A percentile compares a stretch with the other conserved stretches of the same genome.
phyloP scores from a whole-genome alignment of 768 basidiomycete genomes.

The Saitozyma podzolica region DNA sequence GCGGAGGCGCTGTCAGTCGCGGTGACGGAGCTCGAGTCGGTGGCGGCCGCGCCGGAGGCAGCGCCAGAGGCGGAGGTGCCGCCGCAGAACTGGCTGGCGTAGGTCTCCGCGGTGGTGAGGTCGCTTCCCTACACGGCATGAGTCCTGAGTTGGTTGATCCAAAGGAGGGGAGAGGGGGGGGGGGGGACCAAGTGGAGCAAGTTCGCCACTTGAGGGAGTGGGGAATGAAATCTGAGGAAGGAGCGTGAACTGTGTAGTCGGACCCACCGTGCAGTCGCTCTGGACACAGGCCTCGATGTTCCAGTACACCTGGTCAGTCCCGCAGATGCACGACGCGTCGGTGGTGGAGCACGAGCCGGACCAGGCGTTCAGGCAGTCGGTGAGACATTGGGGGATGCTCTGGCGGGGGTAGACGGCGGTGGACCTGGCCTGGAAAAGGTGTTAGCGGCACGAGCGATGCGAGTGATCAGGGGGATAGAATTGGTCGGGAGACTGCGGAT shows the following conservation, averaged over 20 bases:
- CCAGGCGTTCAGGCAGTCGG: background rate
- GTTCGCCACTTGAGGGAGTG: too few relatives aligned
- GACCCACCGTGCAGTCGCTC: background rate
- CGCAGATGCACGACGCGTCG: constrained; percentile 1
- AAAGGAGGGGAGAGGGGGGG: background rate
- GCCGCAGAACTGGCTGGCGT: background rate
- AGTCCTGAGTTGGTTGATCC: background rate
- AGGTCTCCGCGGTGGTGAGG: background rate
- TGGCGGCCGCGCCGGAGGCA: background rate
- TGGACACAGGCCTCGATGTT: background rate
- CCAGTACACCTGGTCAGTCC: background rate
- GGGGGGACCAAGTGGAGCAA: background rate
- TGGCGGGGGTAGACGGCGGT: background rate
- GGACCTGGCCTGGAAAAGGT: background rate
- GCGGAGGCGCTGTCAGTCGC: background rate
- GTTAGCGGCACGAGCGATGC: background rate
- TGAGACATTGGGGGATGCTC: background rate
- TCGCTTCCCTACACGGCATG: background rate
- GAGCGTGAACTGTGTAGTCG: background rate
- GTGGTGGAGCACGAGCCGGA: background rate
- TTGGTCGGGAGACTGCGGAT: background rate
- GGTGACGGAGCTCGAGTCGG: background rate
- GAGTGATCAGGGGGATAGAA: background rate
- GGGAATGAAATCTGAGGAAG: background rate
- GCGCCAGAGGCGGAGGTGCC: background rate